phyloP scores from a whole-genome alignment of 169 alveolate genomes.

The Plasmodium malariae region DNA sequence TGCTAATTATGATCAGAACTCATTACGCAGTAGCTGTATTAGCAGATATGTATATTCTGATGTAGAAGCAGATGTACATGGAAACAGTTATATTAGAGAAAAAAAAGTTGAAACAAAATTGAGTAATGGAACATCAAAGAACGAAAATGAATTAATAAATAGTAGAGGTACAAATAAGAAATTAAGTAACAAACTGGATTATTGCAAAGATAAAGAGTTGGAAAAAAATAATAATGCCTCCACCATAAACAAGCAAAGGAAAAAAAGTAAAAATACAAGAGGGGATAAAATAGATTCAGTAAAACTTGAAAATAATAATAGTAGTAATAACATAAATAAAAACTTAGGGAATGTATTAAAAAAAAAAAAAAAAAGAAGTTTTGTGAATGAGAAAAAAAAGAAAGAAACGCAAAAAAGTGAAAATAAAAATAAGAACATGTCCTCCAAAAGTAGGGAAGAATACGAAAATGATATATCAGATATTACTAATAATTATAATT shows the following conservation, averaged over 20 bases:
- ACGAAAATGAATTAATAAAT: background rate
- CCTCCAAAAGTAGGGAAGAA: conserved; percentile 29
- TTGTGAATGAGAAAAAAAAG: conserved; percentile 21
- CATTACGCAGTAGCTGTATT: too few species aligned
- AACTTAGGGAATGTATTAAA: too few species aligned
- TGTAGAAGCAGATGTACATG: too few species aligned
- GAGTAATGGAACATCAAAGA: background rate
- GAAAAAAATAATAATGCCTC: background rate
- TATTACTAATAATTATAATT: conserved; percentile 51
- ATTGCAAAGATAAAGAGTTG: background rate
- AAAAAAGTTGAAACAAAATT: background rate
- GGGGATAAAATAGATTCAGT: background rate
- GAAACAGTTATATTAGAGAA: too few species aligned
- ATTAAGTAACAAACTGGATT: background rate
- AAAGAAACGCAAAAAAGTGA: conserved; percentile 15
- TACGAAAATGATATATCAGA: conserved; percentile 55
- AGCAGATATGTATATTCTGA: too few species aligned
- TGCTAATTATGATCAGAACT: too few species aligned
- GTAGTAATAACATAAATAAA: background rate
- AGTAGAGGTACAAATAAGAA: background rate
- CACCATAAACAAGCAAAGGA: background rate
- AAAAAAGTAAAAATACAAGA: background rate
- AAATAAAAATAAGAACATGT: conserved; percentile 14
- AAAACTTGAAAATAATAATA: background rate
- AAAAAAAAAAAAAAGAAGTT: background rate